Evolutionary conservation across 208 protist species (phyloP).

Genomic region (Tritrichomonas foetus): DNA sequence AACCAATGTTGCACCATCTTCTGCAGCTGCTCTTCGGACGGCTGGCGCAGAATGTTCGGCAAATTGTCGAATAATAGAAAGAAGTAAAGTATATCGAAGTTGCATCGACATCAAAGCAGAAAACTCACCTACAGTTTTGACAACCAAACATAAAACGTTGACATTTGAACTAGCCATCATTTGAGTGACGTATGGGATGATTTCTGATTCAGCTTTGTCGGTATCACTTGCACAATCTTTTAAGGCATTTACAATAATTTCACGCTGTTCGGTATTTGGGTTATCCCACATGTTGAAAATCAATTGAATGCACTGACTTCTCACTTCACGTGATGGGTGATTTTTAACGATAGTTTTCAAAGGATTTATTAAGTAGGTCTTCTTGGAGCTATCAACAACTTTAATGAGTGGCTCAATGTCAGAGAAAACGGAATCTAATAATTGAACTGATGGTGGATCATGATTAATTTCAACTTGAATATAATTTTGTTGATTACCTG

Average conservation of each 20-base stretch:
- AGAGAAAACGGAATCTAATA: not conserved
- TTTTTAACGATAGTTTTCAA: not conserved
- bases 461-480: not conserved
- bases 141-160: not conserved
- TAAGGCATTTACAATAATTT: not conserved
- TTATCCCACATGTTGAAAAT: not conserved
- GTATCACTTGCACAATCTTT: not conserved
- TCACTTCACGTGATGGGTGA: not conserved
- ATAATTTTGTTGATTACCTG: not conserved
- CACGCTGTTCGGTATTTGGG: not conserved
- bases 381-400: not conserved
- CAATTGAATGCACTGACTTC: not conserved
- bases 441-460: not conserved
- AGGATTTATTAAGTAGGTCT: not conserved
- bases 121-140: not conserved
- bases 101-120: not conserved
- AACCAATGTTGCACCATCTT: not conserved
- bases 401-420: not conserved
- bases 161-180: not conserved
- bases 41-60: not conserved
- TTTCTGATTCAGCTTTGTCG: not conserved
- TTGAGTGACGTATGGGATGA: not conserved
- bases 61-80: not conserved
- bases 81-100: not conserved
- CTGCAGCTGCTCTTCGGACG: not conserved